Evolutionary conservation across 2,329 filamentous ascomycete species (phyloP).

Genomic region (Phoma sp.): DNA sequence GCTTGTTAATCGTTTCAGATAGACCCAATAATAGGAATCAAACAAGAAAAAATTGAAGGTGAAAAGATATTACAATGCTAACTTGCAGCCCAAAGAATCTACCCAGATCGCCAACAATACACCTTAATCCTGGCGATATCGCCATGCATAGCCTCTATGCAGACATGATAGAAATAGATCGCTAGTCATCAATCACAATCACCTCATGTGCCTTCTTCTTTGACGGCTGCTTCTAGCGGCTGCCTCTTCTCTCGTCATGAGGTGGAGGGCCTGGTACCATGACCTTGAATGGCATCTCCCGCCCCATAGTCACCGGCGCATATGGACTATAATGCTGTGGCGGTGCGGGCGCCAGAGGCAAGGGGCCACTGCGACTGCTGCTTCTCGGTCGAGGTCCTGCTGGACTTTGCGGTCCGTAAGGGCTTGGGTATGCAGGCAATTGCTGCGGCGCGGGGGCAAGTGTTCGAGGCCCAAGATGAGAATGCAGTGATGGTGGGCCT

Average conservation of each 20-base stretch:
- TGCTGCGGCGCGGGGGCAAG: constrained; percentile 37
- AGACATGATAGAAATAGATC: background rate
- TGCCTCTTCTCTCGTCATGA: constrained; percentile 29
- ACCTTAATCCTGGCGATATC: background rate
- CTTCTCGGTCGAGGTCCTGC: constrained; percentile 29
- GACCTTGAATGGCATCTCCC: constrained; percentile 41
- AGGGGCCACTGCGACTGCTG: constrained; percentile 32
- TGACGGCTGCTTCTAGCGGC: constrained; percentile 33
- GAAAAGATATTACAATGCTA: background rate
- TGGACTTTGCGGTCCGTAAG: constrained; percentile 36
- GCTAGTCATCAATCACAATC: constrained; percentile 19
- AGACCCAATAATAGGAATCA: too few relatives aligned
- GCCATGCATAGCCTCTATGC: background rate
- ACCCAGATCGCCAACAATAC: background rate
- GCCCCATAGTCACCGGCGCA: constrained; percentile 24
- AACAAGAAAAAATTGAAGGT: background rate
- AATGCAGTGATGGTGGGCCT: constrained; percentile 21
- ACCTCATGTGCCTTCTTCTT: background rate
- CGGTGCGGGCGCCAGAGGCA: constrained; percentile 40
- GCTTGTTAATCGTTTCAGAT: too few relatives aligned
- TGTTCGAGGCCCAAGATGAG: constrained; percentile 25
- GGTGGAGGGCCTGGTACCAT: constrained; percentile 38
- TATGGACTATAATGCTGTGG: constrained; percentile 36
- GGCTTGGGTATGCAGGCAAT: constrained; percentile 34
- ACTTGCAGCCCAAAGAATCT: background rate